Base-by-base conservation (phyloP, 805 yeast genomes). In the Ogataea wickerhamii region DNA sequence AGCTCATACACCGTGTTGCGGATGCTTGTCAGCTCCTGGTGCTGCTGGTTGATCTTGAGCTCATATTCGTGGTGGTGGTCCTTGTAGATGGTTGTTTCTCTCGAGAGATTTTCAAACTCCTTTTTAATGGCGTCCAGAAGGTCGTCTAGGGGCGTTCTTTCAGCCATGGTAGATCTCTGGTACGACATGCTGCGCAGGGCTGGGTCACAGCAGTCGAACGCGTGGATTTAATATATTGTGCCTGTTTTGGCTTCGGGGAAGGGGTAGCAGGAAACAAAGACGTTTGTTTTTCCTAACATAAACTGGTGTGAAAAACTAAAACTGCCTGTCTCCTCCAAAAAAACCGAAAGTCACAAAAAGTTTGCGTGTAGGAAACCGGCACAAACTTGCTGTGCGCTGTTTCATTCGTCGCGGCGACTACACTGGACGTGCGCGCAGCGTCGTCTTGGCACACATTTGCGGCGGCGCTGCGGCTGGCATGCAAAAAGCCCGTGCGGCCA, bases 11-110 rank as follows among this genome's bases (percentile, higher is more conserved):
- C 95, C 8, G 96, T 87, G 56, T 88, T 94, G 55, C 96, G 78
- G 41, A 91, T 88, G 60, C 86, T 95, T 58, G 88, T 89, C 76
- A 91, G 80, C 63, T 93, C 98, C 37, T 82, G 84, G 40, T 87
- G 81, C 64, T 91, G 97, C 66, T 89, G 97, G 58, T 77, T 82
- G 59, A 87, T 81, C 60, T 89, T 89, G 52, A 82, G 70, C 63
- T 91, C 98, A 52, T 80, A 86, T 60, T 89, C 96, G 61, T 88
- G 95, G 67, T 88, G 91, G 61, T 88, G 96, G 61, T 86, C 78
- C 54, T 91, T 78, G 64, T 80, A 86, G 47, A 78, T 75, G 36
- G 88, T 76, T 12, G 96, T 95, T 64, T 91, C 97, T 56, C 78
- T 79, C 46, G 85, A 74, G 35, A 89, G 83, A 48, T 76, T 76